Conservation (phyloP, 306 rosid species). For the Purshia tridentata region DNA sequence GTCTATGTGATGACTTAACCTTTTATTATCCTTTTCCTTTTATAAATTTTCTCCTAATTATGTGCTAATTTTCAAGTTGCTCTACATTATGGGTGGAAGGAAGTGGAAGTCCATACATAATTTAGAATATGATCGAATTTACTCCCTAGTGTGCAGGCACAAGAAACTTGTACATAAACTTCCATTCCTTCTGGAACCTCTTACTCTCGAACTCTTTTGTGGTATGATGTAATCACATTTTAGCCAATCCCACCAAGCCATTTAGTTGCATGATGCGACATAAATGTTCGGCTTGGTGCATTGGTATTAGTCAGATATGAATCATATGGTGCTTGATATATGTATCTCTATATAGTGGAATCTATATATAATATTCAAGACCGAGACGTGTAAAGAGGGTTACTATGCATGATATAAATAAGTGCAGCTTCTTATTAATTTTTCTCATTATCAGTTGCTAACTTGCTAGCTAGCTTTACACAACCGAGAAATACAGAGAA, state of each 20-base stretch:
- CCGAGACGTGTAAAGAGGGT: not conserved
- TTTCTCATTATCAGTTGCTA: not conserved
- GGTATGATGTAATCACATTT: not conserved
- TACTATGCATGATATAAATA: conserved; percentile 19
- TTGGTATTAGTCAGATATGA: conserved; percentile 4
- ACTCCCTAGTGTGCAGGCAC: no score
- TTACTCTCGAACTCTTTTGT: not conserved
- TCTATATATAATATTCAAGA: conserved; percentile 5
- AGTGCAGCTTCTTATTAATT: not conserved
- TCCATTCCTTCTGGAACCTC: not conserved
- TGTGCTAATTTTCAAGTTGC: no score
- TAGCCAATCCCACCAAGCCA: not conserved
- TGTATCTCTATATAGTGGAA: conserved; percentile 15
- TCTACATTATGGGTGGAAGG: no score
- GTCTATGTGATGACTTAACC: no score
- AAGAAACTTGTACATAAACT: no score
- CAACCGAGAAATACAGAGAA: not conserved
- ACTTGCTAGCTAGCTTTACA: not conserved
- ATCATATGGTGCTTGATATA: not conserved
- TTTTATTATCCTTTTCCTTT: not conserved
- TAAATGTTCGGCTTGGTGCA: no score
- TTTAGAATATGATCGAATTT: no score
- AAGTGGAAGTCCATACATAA: no score
- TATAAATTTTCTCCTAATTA: not conserved
- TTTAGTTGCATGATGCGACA: not conserved